Percentiles rank a stretch among this genome's conserved stretches.
Evolutionary conservation across 345 rosid species (phyloP).

Genomic region (Salix caprea): DNA sequence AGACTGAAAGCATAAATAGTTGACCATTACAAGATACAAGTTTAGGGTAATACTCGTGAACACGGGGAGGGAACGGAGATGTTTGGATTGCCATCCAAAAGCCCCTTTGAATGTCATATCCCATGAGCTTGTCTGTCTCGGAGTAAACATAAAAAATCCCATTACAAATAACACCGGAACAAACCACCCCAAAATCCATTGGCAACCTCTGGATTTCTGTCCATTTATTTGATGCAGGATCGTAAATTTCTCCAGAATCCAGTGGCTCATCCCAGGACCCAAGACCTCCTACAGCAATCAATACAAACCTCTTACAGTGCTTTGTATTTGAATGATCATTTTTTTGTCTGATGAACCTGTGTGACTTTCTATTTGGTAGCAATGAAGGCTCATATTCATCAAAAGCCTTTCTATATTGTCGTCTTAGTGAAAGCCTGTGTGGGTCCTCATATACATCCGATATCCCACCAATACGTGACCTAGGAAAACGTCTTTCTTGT

Average conservation of each 20-base stretch:
- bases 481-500: conserved; percentile 64
- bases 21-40: conserved; percentile 73
- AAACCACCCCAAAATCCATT: conserved; percentile 61
- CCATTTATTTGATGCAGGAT: conserved; percentile 79
- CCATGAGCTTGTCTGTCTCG: conserved; percentile 80
- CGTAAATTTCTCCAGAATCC: conserved; percentile 94
- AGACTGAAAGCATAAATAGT: conserved; percentile 82
- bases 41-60: conserved; percentile 85
- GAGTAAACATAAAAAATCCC: conserved; percentile 87
- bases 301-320: conserved; percentile 51
- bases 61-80: conserved; percentile 80
- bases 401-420: conserved; percentile 51
- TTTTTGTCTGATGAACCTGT: conserved; percentile 52
- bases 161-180: conserved; percentile 74
- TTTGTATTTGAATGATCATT: conserved; percentile 40
- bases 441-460: conserved; percentile 97
- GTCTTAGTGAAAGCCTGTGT: conserved; percentile 78
- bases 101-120: conserved; percentile 85
- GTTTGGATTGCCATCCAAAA: conserved; percentile 84
- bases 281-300: conserved; percentile 75
- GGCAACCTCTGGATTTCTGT: conserved; percentile 78
- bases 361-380: conserved; percentile 40
- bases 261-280: conserved; percentile 84
- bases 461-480: conserved; percentile 63
- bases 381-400: conserved; percentile 47